Conservation (phyloP, 768 basidiomycete genomes). For the Pleurotus ostreatus region DNA sequence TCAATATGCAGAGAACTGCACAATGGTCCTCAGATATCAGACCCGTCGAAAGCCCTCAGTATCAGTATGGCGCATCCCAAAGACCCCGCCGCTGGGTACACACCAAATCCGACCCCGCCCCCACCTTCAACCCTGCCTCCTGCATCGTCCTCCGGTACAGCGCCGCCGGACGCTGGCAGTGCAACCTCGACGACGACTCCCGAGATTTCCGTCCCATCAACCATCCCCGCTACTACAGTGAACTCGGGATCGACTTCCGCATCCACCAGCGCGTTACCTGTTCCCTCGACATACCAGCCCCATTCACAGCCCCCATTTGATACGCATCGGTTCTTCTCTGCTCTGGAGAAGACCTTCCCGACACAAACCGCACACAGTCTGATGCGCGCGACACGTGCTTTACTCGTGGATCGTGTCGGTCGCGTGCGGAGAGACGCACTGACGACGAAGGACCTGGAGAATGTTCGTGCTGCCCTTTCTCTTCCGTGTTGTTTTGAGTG, state of each 20-base stretch:
- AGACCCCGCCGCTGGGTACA: slow-evolving; percentile 2
- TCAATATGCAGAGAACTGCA: slow-evolving; percentile 8
- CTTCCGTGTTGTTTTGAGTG: background rate
- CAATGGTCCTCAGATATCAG: slow-evolving; percentile 3
- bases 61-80: slow-evolving; percentile 8
- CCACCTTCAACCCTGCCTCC: background rate
- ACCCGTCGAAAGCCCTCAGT: background rate
- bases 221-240: background rate
- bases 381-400: slow-evolving; percentile 79
- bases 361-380: slow-evolving; percentile 70
- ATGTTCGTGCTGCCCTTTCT: slow-evolving; percentile 43
- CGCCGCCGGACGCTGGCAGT: background rate
- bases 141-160: background rate
- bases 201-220: background rate
- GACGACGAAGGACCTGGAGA: slow-evolving; percentile 75
- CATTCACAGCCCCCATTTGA: slow-evolving; percentile 74
- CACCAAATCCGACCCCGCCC: background rate
- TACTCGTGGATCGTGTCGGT: slow-evolving; percentile 73
- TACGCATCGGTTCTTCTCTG: slow-evolving; percentile 73
- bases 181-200: background rate
- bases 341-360: slow-evolving; percentile 71
- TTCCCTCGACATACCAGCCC: slow-evolving; percentile 1
- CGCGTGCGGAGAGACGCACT: slow-evolving; percentile 70
- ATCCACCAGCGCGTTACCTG: background rate
- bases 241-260: slow-evolving; percentile 1